Evolutionary conservation across 805 yeast genomes (phyloP), one percentile per base, ranked within the genome.

Genomic region (Myxozyma sirexii): DNA sequence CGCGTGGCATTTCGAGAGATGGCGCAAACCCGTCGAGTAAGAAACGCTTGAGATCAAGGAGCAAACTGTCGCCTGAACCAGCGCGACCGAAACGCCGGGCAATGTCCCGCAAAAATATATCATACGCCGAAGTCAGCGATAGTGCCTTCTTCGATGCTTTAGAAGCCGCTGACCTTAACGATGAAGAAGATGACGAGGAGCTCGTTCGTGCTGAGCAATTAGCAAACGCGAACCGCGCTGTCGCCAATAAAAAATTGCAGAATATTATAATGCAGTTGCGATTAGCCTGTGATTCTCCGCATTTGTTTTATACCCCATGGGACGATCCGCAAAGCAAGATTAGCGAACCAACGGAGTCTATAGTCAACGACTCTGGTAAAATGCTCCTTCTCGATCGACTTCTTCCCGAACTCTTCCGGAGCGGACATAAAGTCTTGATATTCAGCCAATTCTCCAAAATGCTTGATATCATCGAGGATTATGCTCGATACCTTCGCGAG

Each of bases 381-480:
- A 72, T 94, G 68, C 85, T 84, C 64, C 73, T 88, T 0, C 74
- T 92, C 47, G 83, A 87, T 60, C 86, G 86, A 65, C 72, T 94
- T 27, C 73, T 87, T 1, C 77, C 82, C 0, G 73, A 72, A 27
- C 73, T 93, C 27, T 62, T 85, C 0, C 53, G 68, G 3, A 65
- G 74, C 0, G 77, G 77, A 31, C 97, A 90, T 72, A 89, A 88
- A 69, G 80, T 90, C 0, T 77, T 94, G 46, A 83, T 94, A 0
- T 94, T 94, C 71, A 83, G 96, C 0, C 99, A 94, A 71, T 93
- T 94, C 72, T 84, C 94, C 1, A 79, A 77, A 35, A 85, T 88
- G 83, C 77, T 94, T n/a, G 96, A 93, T 67, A 73, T 94, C 12
- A 68, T 94, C 0, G 85, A 84, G 64, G 94, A 89, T 68, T 90